Evolutionary conservation across 805 yeast species (phyloP), one percentile per base, ranked within the genome.

Genomic region (Zygosaccharomyces kombuchaensis): DNA sequence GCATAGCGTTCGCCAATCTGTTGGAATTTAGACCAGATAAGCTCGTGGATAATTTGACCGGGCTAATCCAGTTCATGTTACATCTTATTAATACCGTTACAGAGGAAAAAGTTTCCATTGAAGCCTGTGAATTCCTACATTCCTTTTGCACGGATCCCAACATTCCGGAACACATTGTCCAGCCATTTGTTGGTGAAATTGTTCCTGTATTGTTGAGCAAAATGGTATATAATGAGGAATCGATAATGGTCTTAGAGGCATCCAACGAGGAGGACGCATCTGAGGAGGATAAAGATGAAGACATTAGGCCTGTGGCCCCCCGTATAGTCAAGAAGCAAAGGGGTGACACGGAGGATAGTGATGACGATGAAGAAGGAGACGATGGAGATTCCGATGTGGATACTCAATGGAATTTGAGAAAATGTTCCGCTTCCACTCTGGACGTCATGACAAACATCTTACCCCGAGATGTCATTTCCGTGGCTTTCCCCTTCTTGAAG

Each of bases 351-450:
- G 80, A 75, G 8, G 81, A 75, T 12, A 82, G 78, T 34, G 82
- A 75, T 23, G 84, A 77, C 10, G 87, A 78, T 12, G 87, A 79
- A 21, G 91, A 81, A 25, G 93, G 82, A 9, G 90, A 80, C 23
- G 40, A 26, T 27, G 41, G 31, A 40, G 85, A 77, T 43, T 84
- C 76, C 40, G 82, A 76, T 45, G 81, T 77, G 30, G 74, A 81
- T 37, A 79, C 82, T 29, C 87, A 81, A 56, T 93, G 99, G 99
- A 88, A 82, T 57, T 68, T 93, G 47, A 76, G 99, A 59, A 91
- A 91, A 67, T 91, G 98, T 65, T 76, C 96, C 4, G 98, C 98
- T 2, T 93, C 97, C 3, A 84, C 97, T 0, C 72, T 93, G 35
- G 99, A 93, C 62, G 76, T 83, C 1, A 68, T 93, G 45, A 84